Evolutionary conservation across 768 basidiomycete species (phyloP).

Genomic region (Boletus coccyginus): DNA sequence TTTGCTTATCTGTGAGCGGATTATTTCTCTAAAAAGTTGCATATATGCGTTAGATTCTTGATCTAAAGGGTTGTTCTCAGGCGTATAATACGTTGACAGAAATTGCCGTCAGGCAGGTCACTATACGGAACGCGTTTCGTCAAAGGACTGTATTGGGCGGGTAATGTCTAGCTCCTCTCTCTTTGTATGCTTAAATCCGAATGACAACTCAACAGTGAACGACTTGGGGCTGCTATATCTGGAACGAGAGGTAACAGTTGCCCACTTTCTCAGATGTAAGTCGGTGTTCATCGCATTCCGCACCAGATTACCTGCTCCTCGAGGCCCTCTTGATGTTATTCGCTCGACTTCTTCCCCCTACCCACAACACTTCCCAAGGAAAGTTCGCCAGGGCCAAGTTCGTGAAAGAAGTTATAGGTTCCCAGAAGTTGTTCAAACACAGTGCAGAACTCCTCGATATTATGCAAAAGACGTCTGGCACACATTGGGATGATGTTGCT

Average conservation of each 20-base stretch:
- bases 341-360: constrained; percentile 51
- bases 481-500: constrained; percentile 54
- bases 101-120: constrained; percentile 37
- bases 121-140: constrained; percentile 48
- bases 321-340: constrained; percentile 58
- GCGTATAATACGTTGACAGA: constrained; percentile 54
- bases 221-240: constrained; percentile 48
- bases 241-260: constrained; percentile 44
- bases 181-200: not conserved
- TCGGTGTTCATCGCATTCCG: not conserved
- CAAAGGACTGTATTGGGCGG: constrained; percentile 45
- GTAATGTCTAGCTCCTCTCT: constrained; percentile 29
- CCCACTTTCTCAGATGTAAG: not conserved
- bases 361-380: constrained; percentile 34
- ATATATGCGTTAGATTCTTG: constrained; percentile 28
- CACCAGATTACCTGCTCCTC: constrained; percentile 52
- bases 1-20: constrained; percentile 24
- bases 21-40: constrained; percentile 9
- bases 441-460: constrained; percentile 38
- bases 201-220: constrained; percentile 30
- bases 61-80: constrained; percentile 34
- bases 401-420: constrained; percentile 50
- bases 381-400: constrained; percentile 41
- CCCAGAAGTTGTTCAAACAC: constrained; percentile 35
- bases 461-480: constrained; percentile 40